Base-by-base conservation (phyloP, 352 stramenopile genomes). In the Globisporangium solare region DNA sequence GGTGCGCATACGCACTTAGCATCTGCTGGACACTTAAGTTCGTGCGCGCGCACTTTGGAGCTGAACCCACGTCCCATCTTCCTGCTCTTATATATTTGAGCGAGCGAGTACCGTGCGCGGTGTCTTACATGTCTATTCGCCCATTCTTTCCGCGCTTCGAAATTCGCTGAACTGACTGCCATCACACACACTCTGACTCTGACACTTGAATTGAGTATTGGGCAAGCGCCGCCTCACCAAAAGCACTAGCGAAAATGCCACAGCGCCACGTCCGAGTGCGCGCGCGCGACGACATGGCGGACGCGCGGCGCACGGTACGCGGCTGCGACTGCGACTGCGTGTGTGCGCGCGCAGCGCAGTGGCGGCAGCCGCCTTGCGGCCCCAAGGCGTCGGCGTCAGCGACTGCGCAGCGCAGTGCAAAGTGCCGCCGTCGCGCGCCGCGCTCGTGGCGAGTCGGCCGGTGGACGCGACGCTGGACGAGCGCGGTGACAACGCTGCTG, bases 61-160 rank as follows among this genome's bases (percentile, higher is more conserved):
- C 27, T 35, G 27, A 35, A 35, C 27, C 27, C 27, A 35, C 27
- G 7, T 20, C 21, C 24, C 15, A 13, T 32, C 50, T 49, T 46
- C 32, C n/a, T n/a, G n/a, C n/a, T n/a, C n/a, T n/a, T n/a, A n/a
- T n/a, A 27, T 37, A 5, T 27, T 27, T 27, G 24, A n/a, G n/a
- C n/a, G 2, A 27, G 24, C 24, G 24, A 35, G 27, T 10, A 35
- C 27, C 27, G 27, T 35, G 10, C 27, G 10, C 10, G 27, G 27
- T 35, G 3, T 35, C 5, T 35, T 35, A 35, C 27, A 35, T 35
- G 27, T 35, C 27, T 35, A 35, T 35, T 35, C 27, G 27, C 27
- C 24, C 2, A 42, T 49, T 37, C 20, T 32, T 43, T 32, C 20
- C 40, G 40, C 31, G 20, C 58, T 63, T 63, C 51, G 27, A 53